These are phyloP conservation scores for Trametes cinnabarina DNA, from an alignment of 768 basidiomycete genomes.

Conservation along the genomic window DNA sequence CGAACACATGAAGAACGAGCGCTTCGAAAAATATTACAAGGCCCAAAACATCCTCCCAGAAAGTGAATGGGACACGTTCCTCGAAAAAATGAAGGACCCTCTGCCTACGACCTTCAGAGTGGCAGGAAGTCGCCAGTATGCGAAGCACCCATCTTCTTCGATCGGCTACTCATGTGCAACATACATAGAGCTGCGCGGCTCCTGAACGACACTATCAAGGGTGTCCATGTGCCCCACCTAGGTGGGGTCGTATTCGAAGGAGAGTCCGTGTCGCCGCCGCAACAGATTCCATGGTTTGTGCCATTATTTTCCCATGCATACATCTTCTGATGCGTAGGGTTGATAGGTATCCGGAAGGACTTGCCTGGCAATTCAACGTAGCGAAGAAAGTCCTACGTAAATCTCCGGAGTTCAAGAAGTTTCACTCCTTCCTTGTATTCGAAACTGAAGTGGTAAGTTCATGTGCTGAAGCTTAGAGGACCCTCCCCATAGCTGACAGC, in stretches of 20 bases:
- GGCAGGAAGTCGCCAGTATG: slow-evolving; percentile 79
- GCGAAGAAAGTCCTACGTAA: slow-evolving; percentile 86
- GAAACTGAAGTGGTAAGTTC: slow-evolving; percentile 91
- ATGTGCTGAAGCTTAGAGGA: neutral
- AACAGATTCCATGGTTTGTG: slow-evolving; percentile 78
- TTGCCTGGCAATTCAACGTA: slow-evolving; percentile 96
- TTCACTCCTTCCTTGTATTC: slow-evolving; percentile 94
- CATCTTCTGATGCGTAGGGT: neutral
- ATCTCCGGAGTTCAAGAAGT: slow-evolving; percentile 86
- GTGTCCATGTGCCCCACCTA: slow-evolving; percentile 75
- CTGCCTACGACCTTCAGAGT: slow-evolving; percentile 95
- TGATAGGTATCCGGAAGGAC: slow-evolving; percentile 85
- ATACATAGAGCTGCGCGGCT: slow-evolving; percentile 57
- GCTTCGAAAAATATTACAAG: slow-evolving; percentile 66
- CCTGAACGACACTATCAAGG: slow-evolving; percentile 75
- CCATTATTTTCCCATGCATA: neutral
- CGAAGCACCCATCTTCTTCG: neutral
- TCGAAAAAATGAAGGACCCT: slow-evolving; percentile 62
- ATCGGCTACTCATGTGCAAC: neutral
- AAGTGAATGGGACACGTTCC: slow-evolving; percentile 76
- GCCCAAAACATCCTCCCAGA: slow-evolving; percentile 74
- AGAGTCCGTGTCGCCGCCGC: slow-evolving; percentile 71
- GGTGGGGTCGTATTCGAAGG: slow-evolving; percentile 74
- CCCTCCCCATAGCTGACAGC: neutral
- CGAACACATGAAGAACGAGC: slow-evolving; percentile 67